phyloP scores from a whole-genome alignment of 495 filamentous ascomycete genomes.

The Xylaria cubensis region DNA sequence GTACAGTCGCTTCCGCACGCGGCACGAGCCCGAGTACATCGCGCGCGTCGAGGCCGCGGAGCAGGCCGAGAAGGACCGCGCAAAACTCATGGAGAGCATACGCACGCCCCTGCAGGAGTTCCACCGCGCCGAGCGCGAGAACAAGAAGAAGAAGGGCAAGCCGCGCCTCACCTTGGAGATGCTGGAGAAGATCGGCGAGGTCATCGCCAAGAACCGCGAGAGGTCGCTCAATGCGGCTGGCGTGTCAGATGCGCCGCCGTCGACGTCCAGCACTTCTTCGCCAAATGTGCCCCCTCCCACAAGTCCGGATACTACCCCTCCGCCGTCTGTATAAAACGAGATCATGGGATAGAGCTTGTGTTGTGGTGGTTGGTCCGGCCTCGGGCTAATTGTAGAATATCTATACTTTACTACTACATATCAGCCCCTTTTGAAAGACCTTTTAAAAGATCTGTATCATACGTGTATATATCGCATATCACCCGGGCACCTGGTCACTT shows the following conservation, averaged over 20 bases:
- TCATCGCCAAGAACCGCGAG: constrained; percentile 65
- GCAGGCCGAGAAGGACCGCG: constrained; percentile 60
- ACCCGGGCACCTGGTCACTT: constrained; percentile 26
- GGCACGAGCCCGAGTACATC: constrained; percentile 76
- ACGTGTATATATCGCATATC: constrained; percentile 37
- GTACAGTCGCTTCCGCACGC: constrained; percentile 80
- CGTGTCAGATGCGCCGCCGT: constrained; percentile 23
- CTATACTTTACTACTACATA: not conserved
- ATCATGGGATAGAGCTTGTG: not conserved
- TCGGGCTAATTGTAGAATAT: constrained; percentile 25
- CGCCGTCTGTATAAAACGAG: constrained; percentile 24
- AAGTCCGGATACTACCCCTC: constrained; percentile 26
- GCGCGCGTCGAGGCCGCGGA: constrained; percentile 67
- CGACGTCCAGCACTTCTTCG: not conserved
- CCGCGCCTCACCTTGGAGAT: constrained; percentile 64
- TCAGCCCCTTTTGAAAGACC: not conserved
- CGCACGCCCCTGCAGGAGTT: constrained; percentile 61
- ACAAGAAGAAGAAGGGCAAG: constrained; percentile 53
- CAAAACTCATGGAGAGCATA: constrained; percentile 61
- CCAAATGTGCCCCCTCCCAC: constrained; percentile 1
- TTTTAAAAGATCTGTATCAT: constrained; percentile 36
- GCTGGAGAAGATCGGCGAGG: constrained; percentile 68
- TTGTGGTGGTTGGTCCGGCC: not conserved
- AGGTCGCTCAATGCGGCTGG: constrained; percentile 40
- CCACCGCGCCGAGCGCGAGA: constrained; percentile 50